Percentiles rank a stretch among this genome's conserved stretches.
These are phyloP conservation scores for Solanum verrucosum DNA, from an alignment of 257 asterid genomes.

Conservation along the genomic window DNA sequence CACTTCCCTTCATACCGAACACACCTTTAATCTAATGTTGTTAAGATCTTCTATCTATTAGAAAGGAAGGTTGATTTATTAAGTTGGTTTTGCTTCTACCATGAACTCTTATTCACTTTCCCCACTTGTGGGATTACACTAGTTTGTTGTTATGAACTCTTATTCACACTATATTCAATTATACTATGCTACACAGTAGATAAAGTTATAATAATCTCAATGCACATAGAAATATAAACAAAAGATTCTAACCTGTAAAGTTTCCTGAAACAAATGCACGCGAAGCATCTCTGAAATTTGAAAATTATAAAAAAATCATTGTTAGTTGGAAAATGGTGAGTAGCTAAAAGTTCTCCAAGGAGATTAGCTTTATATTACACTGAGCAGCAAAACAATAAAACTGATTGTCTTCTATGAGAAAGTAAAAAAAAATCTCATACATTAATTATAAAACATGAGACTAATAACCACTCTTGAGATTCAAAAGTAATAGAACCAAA, in stretches of 20 bases:
- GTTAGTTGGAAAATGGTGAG: neutral
- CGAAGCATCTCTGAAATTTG: slow-evolving; percentile 70
- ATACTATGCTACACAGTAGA: neutral
- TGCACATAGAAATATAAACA: neutral
- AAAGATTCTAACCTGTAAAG: slow-evolving; percentile 51
- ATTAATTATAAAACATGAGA: neutral
- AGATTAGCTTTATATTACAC: neutral
- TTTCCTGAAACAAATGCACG: slow-evolving; percentile 94
- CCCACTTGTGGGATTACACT: neutral
- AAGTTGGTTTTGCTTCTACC: neutral
- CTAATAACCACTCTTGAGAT: neutral
- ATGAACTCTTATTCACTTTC: neutral
- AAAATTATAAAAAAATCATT: neutral
- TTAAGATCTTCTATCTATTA: neutral
- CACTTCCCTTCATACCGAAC: neutral
- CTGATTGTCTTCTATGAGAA: neutral
- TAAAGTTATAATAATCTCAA: neutral
- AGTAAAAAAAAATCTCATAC: neutral
- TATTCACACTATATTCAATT: neutral
- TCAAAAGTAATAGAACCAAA: neutral
- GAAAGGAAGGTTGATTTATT: neutral
- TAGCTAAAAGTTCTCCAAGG: neutral
- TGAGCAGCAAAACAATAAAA: neutral
- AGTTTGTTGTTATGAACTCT: neutral
- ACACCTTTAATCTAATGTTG: neutral